Evolutionary conservation across 768 basidiomycete species (phyloP), one percentile per base, ranked within the genome.

Genomic region (Termitomyces bulborhizus): DNA sequence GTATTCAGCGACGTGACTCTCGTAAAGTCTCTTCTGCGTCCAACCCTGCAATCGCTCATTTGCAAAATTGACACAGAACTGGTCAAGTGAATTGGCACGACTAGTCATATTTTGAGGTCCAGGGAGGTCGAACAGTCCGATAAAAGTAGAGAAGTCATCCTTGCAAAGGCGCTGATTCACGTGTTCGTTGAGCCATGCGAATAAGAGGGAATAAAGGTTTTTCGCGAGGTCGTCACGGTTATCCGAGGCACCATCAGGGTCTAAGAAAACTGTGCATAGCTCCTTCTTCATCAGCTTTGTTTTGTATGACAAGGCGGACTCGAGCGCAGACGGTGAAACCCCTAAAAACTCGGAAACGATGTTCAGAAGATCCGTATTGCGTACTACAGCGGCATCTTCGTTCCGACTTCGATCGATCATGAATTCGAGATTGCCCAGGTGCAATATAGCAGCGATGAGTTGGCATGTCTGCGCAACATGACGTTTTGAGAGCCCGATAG

Each of bases 391-490:
- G 0, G 93, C 92, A 59, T 97, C 96, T 65, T 93, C 88, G 62
- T 97, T 94, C 15, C 88, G 80, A 58, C 78, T 73, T 9, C 88
- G 81, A 68, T 96, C 94, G 57, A 90, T 78, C 13, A 76, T 86
- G 69, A 98, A 98, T 64, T 97, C 91, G 60, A 99, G 80, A 65
- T 98, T 96, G 29, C 97, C 96, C 26, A 98, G 84, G 65, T 98
- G 97, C 29, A 98, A 82, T 67, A 99, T 98, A 41, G 93, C 91
- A 12, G 97, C 95, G 51, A 98, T 69, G 47, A 98, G 82, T 68
- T 98, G 96, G 68, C 93, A 98, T 0, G 93, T 89, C 66, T 97
- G 93, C 0, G 95, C 94, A 52, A 99, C 94, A 58, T 93, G 88
- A 32, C 93, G 83, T 68, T 98, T 98, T 7, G 93, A 94, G 57